A percentile compares a stretch with the other conserved stretches of the same genome.
Conservation (phyloP, 2,329 filamentous ascomycete species). For the Colletotrichum orchidophilum region DNA sequence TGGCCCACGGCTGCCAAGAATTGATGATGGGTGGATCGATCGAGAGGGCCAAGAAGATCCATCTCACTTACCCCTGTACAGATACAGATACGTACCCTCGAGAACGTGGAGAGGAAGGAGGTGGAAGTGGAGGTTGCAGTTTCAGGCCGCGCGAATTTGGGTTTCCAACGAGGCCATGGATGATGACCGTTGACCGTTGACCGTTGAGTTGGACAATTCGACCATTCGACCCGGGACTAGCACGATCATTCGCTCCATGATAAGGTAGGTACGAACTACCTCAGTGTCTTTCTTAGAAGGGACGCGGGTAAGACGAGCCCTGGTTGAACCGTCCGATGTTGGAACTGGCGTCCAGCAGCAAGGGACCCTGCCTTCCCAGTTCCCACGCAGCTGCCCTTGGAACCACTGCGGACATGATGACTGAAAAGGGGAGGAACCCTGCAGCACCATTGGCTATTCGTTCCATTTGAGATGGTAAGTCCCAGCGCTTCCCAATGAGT, state of each 20-base stretch:
- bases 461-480: background rate
- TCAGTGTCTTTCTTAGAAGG: background rate
- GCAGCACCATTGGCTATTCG: background rate
- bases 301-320: background rate
- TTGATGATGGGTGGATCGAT: background rate
- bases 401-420: background rate
- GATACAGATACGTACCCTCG: background rate
- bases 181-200: too few species aligned
- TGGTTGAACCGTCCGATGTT: background rate
- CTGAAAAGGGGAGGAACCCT: background rate
- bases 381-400: background rate
- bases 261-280: background rate
- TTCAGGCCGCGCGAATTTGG: constrained; percentile 26
- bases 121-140: constrained; percentile 10
- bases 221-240: too few species aligned
- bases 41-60: background rate
- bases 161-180: background rate
- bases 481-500: background rate
- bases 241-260: too few species aligned
- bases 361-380: too few species aligned
- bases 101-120: background rate
- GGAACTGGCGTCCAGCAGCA: background rate
- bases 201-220: too few species aligned
- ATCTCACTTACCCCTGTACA: background rate
- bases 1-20: constrained; percentile 2